phyloP scores from a whole-genome alignment of 129 eudicot species.

The Centrapalus pauciflorus region DNA sequence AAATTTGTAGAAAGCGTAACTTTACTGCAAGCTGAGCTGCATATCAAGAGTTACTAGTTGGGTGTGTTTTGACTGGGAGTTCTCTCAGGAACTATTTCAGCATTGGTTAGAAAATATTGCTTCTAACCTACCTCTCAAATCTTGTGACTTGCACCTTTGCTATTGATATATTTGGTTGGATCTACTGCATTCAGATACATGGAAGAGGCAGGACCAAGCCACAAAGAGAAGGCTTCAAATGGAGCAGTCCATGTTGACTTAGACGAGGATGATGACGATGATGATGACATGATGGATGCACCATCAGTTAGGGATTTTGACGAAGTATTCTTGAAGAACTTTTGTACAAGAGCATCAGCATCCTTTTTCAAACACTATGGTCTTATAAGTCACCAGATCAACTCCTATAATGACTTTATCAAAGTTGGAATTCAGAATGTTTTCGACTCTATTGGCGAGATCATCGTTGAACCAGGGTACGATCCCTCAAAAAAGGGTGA shows the following conservation, averaged over 20 bases:
- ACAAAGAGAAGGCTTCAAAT: conserved; percentile 27
- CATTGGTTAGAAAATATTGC: neutral
- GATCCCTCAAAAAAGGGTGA: conserved; percentile 86
- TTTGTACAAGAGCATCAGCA: conserved; percentile 47
- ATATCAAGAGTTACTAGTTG: conserved; percentile 27
- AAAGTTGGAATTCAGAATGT: conserved; percentile 58
- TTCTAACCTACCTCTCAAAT: neutral
- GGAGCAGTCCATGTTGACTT: conserved; percentile 29
- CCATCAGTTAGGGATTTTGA: conserved; percentile 38
- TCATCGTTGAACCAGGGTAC: conserved; percentile 63
- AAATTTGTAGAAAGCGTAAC: neutral
- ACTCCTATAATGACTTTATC: conserved; percentile 72
- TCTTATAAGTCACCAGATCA: conserved; percentile 72
- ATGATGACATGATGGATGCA: conserved; percentile 27
- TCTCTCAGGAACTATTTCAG: neutral
- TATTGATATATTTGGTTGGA: conserved; percentile 14
- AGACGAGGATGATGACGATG: conserved; percentile 38
- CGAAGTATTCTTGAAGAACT: conserved; percentile 31
- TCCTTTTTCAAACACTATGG: conserved; percentile 67
- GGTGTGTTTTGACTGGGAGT: conserved; percentile 56
- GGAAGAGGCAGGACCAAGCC: conserved; percentile 36
- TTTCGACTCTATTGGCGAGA: conserved; percentile 69
- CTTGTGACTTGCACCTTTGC: neutral
- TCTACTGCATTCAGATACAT: conserved; percentile 18
- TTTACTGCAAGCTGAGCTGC: neutral